These are phyloP conservation scores for Diaporthe caulivora DNA, from an alignment of 2,329 filamentous ascomycete genomes.

Conservation along the genomic window DNA sequence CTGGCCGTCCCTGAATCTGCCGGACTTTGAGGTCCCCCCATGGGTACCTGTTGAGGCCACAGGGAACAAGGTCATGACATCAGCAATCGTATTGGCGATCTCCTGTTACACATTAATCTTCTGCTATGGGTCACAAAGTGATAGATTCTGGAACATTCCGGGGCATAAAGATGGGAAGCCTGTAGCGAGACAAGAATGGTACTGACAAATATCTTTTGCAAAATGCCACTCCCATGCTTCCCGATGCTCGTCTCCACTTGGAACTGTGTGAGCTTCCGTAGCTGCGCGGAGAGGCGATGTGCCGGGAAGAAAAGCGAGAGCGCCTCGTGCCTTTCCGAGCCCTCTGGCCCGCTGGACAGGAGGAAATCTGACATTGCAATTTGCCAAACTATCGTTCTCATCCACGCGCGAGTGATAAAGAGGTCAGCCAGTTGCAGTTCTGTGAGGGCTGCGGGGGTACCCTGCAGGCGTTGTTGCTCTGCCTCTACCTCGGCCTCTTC, in stretches of 20 bases:
- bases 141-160: too few species aligned
- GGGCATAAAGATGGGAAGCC: too few species aligned
- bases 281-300: slow-evolving; percentile 53
- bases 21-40: slow-evolving; percentile 45
- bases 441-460: slow-evolving; percentile 44
- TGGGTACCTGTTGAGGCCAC: slow-evolving; percentile 57
- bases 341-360: slow-evolving; percentile 50
- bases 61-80: slow-evolving; percentile 66
- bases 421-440: slow-evolving; percentile 57
- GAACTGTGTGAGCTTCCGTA: slow-evolving; percentile 53
- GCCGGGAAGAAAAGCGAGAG: slow-evolving; percentile 56
- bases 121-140: too few species aligned
- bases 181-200: too few species aligned
- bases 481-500: slow-evolving; percentile 51
- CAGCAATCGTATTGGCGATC: slow-evolving; percentile 70
- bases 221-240: slow-evolving; percentile 67
- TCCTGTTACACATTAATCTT: slow-evolving; percentile 47
- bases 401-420: slow-evolving; percentile 56
- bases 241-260: slow-evolving; percentile 58
- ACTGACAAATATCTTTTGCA: slow-evolving; percentile 65
- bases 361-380: slow-evolving; percentile 55
- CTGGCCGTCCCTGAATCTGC: not conserved
- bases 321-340: slow-evolving; percentile 50
- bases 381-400: slow-evolving; percentile 57
- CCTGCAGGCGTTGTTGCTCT: slow-evolving; percentile 40